Evolutionary conservation across 1,284 basidiomycete species (phyloP), one percentile per base, ranked within the genome.

Genomic region (Puccinia polysora): DNA sequence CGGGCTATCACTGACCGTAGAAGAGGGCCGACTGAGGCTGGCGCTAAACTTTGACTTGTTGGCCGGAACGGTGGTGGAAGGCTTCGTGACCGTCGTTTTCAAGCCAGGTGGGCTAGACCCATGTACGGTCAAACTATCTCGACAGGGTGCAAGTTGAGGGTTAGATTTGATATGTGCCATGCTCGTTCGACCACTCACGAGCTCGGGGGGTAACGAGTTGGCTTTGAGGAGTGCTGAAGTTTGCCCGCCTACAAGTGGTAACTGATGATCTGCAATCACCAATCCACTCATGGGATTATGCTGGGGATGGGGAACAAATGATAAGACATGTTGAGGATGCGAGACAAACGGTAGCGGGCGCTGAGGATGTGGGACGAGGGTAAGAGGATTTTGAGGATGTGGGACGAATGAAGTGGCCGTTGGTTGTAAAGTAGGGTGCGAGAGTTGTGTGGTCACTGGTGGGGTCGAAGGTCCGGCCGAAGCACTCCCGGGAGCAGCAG

Each of bases 41-140:
- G 5, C 23, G 36, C 2, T 23, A 25, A 40, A 59, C 36, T 59
- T 59, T 2, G 56, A 59, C 43, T 59, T 30, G 18, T 12, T 15
- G 20, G 34, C 3, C n/a, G 43, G 56, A 38, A 38, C n/a, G 36
- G 36, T 23, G 36, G 34, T 12, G 6, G 36, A 28, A 28, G 58
- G n/a, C 23, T n/a, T n/a, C n/a, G 20, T 43, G 38, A 43, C 20
- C n/a, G 58, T 20, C 30, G 58, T 12, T 12, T 7, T 10, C 1
- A 60, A 28, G 38, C n/a, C n/a, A n/a, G 38, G 58, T 23, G 58
- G 58, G 23, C 58, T 60, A 15, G 58, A 60, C 14, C 58, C 58
- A 45, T 40, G 58, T 0, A 60, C 58, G 12, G 58, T 43, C 23
- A 60, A 43, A 43, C 58, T 60, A 0, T 14, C 38, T 15, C 58